phyloP scores from a whole-genome alignment of 1,139 yeast genomes.

The Sugiyamaella japonica region DNA sequence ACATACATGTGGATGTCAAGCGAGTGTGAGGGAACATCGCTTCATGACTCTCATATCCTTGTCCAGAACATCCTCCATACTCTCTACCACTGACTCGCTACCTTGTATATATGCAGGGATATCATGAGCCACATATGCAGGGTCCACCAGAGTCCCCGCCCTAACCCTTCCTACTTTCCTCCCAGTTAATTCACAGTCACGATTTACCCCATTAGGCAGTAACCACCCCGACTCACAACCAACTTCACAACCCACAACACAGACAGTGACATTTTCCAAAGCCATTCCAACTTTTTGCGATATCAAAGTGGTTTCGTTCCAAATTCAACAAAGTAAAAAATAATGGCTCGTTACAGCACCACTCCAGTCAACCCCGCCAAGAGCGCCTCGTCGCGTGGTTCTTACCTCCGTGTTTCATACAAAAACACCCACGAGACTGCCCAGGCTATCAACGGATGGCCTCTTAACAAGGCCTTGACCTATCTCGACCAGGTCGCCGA shows the following conservation, averaged over 20 bases:
- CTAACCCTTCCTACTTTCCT: no score
- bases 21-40: no score
- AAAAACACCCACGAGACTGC: slow-evolving; percentile 99
- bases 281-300: slow-evolving; percentile 8
- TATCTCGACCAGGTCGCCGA: slow-evolving; percentile 96
- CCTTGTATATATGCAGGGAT: no score
- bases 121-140: no score
- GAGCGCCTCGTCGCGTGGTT: slow-evolving; percentile 99
- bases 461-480: slow-evolving; percentile 90
- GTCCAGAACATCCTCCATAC: no score
- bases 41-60: no score
- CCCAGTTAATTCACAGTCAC: no score
- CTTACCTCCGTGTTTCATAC: slow-evolving; percentile 98
- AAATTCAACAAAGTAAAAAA: slow-evolving; percentile 16
- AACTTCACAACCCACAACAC: neutral
- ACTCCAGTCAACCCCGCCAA: slow-evolving; percentile 99
- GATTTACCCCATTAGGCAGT: slow-evolving; percentile 6
- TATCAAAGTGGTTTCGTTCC: slow-evolving; percentile 15
- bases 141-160: no score
- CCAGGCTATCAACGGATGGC: slow-evolving; percentile 98
- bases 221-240: slow-evolving; percentile 6
- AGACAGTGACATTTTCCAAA: slow-evolving; percentile 12
- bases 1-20: no score
- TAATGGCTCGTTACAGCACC: slow-evolving; percentile 96
- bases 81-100: no score